Base-by-base conservation (phyloP, 176 grass and related monocot genomes). In the Cymbopogon citratus region DNA sequence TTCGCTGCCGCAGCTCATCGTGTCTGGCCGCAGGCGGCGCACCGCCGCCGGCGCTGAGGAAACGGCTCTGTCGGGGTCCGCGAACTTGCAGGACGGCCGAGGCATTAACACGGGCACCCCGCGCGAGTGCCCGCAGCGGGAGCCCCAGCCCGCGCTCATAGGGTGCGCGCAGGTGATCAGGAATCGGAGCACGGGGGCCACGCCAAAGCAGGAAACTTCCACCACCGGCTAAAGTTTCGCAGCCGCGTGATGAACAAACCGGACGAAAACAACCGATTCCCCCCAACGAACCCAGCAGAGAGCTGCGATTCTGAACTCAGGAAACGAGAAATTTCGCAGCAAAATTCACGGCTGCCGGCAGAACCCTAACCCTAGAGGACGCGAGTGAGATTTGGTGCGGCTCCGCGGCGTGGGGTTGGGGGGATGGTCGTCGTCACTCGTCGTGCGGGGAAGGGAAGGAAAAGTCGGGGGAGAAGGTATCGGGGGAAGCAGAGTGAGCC, bases 1-100 rank as follows among this genome's bases (percentile, higher is more conserved):
- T 31, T 87, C 88, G 62, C 88, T 90, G 80, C 88, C 88, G 80
- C 84, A 79, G 88, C 88, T 90, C 88, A 90, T 90, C 48, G 79
- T 82, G 18, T 86, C 74, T 14, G 74, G 67, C 49, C 74, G 76
- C 69, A 79, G 84, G 39, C 61, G 76, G 29, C 62, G 76, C 35
- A 49, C 34, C 12, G 83, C 46, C 9, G 49, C 12, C 51, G 73
- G 34, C 33, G 46, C n/a, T 16, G 63, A 77, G 80, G 48, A 74
- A 49, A 63, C 69, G 27, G 68, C 61, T 48, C n/a, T 79, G 61
- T 83, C 80, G 24, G 67, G 74, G 40, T 83, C 74, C n/a, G 74
- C 51, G 33, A 86, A 63, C 84, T 90, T 78, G 88, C 84, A 61
- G 79, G 38, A 62, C 36, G 83, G 60, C 67, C 84, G 38, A 83